phyloP scores from a whole-genome alignment of 805 yeast genomes.

The Cephaloascus fragrans region DNA sequence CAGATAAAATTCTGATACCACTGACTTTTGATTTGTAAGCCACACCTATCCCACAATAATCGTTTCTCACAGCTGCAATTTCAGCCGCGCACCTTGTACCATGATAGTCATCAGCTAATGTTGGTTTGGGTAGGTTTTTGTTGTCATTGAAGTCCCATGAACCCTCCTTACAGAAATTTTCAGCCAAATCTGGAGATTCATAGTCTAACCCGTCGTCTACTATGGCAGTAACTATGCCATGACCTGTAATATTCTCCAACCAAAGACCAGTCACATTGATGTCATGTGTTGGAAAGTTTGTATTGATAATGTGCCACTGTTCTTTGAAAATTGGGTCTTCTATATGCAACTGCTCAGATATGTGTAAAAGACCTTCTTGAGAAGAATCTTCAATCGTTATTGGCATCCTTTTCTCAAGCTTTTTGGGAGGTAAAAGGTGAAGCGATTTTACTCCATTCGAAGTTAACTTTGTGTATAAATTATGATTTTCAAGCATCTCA shows the following conservation, averaged over 20 bases:
- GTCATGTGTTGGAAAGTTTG: constrained; percentile 67
- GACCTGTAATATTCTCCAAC: constrained; percentile 73
- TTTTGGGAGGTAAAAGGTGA: constrained; percentile 44
- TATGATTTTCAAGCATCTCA: constrained; percentile 18
- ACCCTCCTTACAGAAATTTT: constrained; percentile 65
- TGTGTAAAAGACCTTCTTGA: constrained; percentile 32
- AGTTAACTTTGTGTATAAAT: constrained; percentile 14
- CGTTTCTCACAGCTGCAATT: constrained; percentile 77
- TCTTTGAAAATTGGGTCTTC: constrained; percentile 72
- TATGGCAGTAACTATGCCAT: constrained; percentile 75
- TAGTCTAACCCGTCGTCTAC: constrained; percentile 93
- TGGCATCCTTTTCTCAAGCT: constrained; percentile 49
- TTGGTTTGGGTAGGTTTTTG: constrained; percentile 67
- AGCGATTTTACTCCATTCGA: constrained; percentile 32
- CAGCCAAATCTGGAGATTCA: constrained; percentile 61
- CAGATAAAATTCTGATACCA: constrained; percentile 84
- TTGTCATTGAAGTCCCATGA: constrained; percentile 91
- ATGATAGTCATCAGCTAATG: constrained; percentile 75
- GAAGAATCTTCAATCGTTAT: constrained; percentile 47
- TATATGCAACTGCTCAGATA: constrained; percentile 46
- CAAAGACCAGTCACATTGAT: constrained; percentile 82
- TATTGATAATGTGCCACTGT: constrained; percentile 92
- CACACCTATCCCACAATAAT: constrained; percentile 93
- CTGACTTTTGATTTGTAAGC: constrained; percentile 81
- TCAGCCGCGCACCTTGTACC: constrained; percentile 99